A percentile compares a stretch with the other conserved stretches of the same genome.
Conservation (phyloP, 345 rosid genomes). For the Noccaea bulbosa region DNA sequence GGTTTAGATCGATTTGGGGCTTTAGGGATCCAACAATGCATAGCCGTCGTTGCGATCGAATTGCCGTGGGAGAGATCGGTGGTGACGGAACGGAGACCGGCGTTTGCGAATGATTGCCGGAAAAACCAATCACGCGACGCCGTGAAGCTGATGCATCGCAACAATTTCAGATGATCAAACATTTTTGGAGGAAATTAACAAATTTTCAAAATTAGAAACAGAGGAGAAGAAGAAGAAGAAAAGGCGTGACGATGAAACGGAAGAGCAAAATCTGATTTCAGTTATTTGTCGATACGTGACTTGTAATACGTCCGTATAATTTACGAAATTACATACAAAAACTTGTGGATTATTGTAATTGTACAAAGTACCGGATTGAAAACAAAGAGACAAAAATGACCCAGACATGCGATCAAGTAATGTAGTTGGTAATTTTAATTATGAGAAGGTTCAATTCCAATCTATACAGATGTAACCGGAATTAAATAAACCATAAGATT, state of each 20-base stretch:
- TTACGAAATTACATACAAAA: constrained; percentile 4
- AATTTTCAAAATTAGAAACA: not conserved
- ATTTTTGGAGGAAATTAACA: constrained; percentile 4
- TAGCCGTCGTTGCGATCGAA: constrained; percentile 45
- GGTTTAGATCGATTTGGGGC: constrained; percentile 46
- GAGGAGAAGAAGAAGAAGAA: constrained; percentile 14
- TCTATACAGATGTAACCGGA: constrained; percentile 30
- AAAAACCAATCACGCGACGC: constrained; percentile 63
- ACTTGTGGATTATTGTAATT: not conserved
- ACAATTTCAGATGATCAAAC: constrained; percentile 39
- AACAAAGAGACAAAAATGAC: not conserved
- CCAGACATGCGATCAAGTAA: not conserved
- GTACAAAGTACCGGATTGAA: not conserved
- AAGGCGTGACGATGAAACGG: not conserved
- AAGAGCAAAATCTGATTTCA: not conserved
- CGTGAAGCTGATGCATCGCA: constrained; percentile 65
- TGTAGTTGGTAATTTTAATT: not conserved
- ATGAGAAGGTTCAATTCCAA: not conserved
- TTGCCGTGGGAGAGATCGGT: constrained; percentile 59
- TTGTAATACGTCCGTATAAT: constrained; percentile 4
- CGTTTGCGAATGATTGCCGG: constrained; percentile 58
- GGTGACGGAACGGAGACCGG: constrained; percentile 56
- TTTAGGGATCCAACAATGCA: constrained; percentile 83
- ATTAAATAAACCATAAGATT: not conserved
- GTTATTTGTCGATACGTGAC: constrained; percentile 30